A percentile compares a stretch with the other conserved stretches of the same genome.
Evolutionary conservation across 2,329 filamentous ascomycete genomes (phyloP).

Genomic region (Aspergillus carbonarius): DNA sequence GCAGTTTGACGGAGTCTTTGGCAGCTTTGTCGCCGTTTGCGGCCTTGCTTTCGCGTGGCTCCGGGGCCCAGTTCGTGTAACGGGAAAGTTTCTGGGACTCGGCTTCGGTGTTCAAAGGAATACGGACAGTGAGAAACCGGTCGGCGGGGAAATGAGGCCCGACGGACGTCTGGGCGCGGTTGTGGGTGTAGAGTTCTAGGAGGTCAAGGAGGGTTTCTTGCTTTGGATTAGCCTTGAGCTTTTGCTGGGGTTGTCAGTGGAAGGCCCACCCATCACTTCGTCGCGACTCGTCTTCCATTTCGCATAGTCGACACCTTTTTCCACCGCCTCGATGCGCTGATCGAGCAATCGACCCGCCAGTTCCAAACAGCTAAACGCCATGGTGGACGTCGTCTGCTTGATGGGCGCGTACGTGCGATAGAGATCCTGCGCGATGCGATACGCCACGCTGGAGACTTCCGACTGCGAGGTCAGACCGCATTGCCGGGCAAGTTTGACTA

Average conservation of each 20-base stretch:
- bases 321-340: constrained; percentile 53
- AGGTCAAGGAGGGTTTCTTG: constrained; percentile 83
- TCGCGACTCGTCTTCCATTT: constrained; percentile 48
- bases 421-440: constrained; percentile 80
- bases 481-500: constrained; percentile 73
- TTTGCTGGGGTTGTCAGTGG: constrained; percentile 42
- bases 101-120: constrained; percentile 79
- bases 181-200: constrained; percentile 87
- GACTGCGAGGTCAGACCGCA: constrained; percentile 55
- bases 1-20: constrained; percentile 17
- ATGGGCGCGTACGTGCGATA: constrained; percentile 92
- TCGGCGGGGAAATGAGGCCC: constrained; percentile 72
- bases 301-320: constrained; percentile 50
- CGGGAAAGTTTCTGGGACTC: constrained; percentile 62
- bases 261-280: constrained; percentile 49
- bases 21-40: constrained; percentile 11
- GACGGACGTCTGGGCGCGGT: constrained; percentile 70
- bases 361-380: constrained; percentile 80
- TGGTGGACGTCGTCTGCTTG: constrained; percentile 82
- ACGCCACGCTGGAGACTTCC: constrained; percentile 66
- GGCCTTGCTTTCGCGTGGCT: constrained; percentile 22
- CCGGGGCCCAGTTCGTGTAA: constrained; percentile 55
- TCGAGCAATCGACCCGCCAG: constrained; percentile 70
- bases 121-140: constrained; percentile 81
- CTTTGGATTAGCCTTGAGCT: constrained; percentile 24